Evolutionary conservation across 2,329 filamentous ascomycete genomes (phyloP), one percentile per base, ranked within the genome.

Genomic region (Apiospora aurea): DNA sequence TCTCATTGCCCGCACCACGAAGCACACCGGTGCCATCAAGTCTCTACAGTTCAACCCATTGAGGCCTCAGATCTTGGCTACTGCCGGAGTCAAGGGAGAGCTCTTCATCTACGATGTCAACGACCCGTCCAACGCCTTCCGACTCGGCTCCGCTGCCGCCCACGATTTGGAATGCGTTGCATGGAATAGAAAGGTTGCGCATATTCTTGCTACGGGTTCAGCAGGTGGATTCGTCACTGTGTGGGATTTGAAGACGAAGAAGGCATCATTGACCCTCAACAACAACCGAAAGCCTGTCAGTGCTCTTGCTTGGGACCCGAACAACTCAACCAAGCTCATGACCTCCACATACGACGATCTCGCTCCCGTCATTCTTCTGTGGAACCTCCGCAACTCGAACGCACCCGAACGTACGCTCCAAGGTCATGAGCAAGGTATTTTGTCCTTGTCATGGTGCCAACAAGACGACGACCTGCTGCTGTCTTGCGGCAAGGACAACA

Each of bases 181-280:
- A 77, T 99, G 97, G 97, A 99, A 99, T 84, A 95, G 95, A 80
- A 98, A 97, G 85, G 96, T 98, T 57, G 91, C 96, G 18, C 96
- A 99, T 81, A 99, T 99, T 81, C 85, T 99, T 76, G 96, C 96
- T 24, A 98, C 96, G 13, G 96, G 96, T 76, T 96, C 95, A 80
- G 93, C 91, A 74, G 95, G 95, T 69, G 96, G 96, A 5, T 97
- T 98, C 79, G 95, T 98, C 47, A 98, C 96, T 2, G 96, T 99
- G 24, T 99, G 96, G 96, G 96, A 99, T 84, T 88, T 98, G 75
- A 98, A 97, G 87, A 95, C 94, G 16, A 98, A 97, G 89, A 98
- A 97, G 85, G 95, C 97, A 77, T 98, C 95, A 71, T 86, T 99
- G 83, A 98, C 95, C 47, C 87, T 99, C 75, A 99, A 98, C 86